Evolutionary conservation across 2,329 filamentous ascomycete species (phyloP), one percentile per base, ranked within the genome.

Genomic region (Cadophora luteo-olivacea): DNA sequence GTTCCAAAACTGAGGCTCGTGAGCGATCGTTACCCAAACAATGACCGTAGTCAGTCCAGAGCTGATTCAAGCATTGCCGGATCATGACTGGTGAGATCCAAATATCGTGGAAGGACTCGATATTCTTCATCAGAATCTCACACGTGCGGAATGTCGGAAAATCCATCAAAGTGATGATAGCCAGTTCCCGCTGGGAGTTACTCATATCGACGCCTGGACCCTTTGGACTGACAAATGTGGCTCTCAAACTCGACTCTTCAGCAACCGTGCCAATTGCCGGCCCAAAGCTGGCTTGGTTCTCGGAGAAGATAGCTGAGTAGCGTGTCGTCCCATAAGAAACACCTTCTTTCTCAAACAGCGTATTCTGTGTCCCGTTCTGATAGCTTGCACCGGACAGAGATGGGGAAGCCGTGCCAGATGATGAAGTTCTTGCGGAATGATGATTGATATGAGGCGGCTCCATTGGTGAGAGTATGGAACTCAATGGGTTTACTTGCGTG

Each of bases 111-210:
- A 70, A 57, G 9, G 61, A 62, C 0, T 22, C 36, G 22, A 61
- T 36, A 14, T 54, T 54, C 7, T 65, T 25, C 38, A 61, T 22
- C 12, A 70, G 24, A 16, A 61, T 52, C n/a, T 68, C 51, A 49
- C 65, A 67, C 22, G 62, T 67, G 24, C 58, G 61, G 5, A 38
- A 33, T 1, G 65, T 66, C 8, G 68, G 68, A 41, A 70, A 70
- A 14, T 55, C 33, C 45, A 68, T 11, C 25, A 70, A 25, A 3
- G 68, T 70, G 11, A 54, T 25, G 5, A 70, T 68, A 49, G 65
- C 68, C 19, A 68, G 38, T 29, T 70, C 68, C 11, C 58, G 62
- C 12, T 49, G 63, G 6, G 57, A 41, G 22, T 65, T 54, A 24
- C 52, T 61, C 33, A 55, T 36, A 4, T 64, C 61, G n/a, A 62